Percentiles rank a stretch among this genome's conserved stretches.
phyloP scores from a whole-genome alignment of 306 rosid species.

The Malus sylvestris region DNA sequence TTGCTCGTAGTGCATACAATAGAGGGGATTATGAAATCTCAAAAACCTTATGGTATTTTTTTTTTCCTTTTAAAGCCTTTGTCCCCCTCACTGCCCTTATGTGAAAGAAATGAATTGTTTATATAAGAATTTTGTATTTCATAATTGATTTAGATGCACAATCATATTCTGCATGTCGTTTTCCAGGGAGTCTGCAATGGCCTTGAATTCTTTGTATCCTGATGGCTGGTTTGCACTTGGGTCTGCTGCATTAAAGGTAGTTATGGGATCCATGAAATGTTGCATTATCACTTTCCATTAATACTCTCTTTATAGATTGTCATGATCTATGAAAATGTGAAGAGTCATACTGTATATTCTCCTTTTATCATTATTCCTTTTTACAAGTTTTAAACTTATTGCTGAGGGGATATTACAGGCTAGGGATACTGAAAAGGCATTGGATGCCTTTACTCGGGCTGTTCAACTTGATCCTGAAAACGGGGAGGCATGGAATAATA shows the following conservation, averaged over 20 bases:
- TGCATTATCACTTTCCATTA: slow-evolving; percentile 6
- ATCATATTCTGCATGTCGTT: not conserved
- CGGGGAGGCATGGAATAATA: slow-evolving; percentile 99
- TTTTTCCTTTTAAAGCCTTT: not conserved
- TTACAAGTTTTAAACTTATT: slow-evolving; percentile 10
- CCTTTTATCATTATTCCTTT: slow-evolving; percentile 2
- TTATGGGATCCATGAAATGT: slow-evolving; percentile 13
- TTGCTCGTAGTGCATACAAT: slow-evolving; percentile 94
- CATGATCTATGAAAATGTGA: not conserved
- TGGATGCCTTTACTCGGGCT: slow-evolving; percentile 92
- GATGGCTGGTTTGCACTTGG: slow-evolving; percentile 99
- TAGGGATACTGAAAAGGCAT: slow-evolving; percentile 80
- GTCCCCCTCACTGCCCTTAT: not conserved
- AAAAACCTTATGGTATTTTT: slow-evolving; percentile 43
- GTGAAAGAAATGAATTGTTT: not conserved
- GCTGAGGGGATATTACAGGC: slow-evolving; percentile 50
- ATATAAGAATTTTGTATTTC: not conserved
- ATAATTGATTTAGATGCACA: not conserved
- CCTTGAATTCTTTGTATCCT: slow-evolving; percentile 84
- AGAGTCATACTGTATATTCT: not conserved
- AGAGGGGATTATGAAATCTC: slow-evolving; percentile 82
- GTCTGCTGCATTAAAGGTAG: slow-evolving; percentile 95
- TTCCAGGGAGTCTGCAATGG: slow-evolving; percentile 94
- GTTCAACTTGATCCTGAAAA: slow-evolving; percentile 97
- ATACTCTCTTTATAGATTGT: not conserved